phyloP scores from a whole-genome alignment of 441 rosid genomes.

The Mallotus repandus region DNA sequence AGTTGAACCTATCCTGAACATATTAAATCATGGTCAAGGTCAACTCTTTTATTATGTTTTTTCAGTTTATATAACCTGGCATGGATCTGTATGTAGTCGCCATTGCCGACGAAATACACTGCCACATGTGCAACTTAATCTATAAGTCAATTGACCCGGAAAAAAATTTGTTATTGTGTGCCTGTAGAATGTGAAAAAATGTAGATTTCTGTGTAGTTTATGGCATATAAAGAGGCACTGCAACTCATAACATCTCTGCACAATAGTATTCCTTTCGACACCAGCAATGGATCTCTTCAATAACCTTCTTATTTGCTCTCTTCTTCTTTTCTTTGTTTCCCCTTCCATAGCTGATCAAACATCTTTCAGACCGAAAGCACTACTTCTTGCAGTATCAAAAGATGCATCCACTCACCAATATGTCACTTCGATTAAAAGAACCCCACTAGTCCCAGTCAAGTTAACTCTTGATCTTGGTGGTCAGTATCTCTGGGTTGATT shows the following conservation, averaged over 20 bases:
- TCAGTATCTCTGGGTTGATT: constrained; percentile 29
- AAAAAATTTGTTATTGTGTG: too few relatives aligned
- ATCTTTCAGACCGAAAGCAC: constrained; percentile 44
- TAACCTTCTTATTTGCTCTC: background rate
- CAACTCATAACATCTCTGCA: background rate
- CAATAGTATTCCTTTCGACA: background rate
- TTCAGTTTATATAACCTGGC: too few relatives aligned
- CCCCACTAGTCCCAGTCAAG: constrained; percentile 30
- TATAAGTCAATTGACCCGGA: too few relatives aligned
- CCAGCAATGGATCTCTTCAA: background rate
- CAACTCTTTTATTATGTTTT: background rate
- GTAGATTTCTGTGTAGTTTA: too few relatives aligned
- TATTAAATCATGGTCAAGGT: background rate
- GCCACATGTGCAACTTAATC: too few relatives aligned
- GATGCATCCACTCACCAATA: constrained; percentile 31
- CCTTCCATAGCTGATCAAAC: constrained; percentile 11
- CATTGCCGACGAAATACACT: constrained; percentile 19
- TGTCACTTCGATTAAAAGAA: constrained; percentile 28
- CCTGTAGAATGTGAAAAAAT: too few relatives aligned
- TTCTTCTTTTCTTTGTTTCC: background rate
- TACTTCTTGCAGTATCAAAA: constrained; percentile 32
- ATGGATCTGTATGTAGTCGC: too few relatives aligned
- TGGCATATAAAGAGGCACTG: background rate
- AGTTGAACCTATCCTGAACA: too few relatives aligned
- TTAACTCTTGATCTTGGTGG: constrained; percentile 36